Base-by-base conservation (phyloP, 2,329 filamentous ascomycete genomes). In the Proliferodiscus dingleyae region DNA sequence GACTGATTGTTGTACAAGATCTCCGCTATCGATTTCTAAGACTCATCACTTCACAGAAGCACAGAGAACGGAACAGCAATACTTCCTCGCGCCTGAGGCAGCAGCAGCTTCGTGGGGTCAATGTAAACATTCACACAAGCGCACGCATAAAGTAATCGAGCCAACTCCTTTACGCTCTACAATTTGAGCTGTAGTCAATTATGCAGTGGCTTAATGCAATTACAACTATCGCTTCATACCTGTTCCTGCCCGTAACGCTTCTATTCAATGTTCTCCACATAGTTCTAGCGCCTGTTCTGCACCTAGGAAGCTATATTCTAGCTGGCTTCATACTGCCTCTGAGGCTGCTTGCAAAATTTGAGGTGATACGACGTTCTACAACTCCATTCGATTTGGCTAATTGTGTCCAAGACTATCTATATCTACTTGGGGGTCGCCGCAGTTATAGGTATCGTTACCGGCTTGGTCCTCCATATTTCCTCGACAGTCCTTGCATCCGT, bases 361-460 rank as follows among this genome's bases (percentile, higher is more conserved):
- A 64, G 55, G 61, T 60, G 49, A 37, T 29, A 22, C 47, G 8
- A 24, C 26, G 21, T 8, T 21, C 22, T 15, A 7, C 13, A 18
- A 19, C 39, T 43, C 33, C 13, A 34, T 30, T 23, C 10, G 23
- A 11, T 19, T 37, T 15, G 10, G 41, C 50, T 56, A 49, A 54
- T 45, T 42, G 33, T 43, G 22, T 22, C 28, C 13, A 45, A 74
- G 71, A 67, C 66, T 38, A 47, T 71, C 16, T 64, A 65, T 43
- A 56, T 61, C 58, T 83, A 74, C 58, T 71, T 89, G 37, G 81
- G 80, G 39, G 74, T 81, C 19, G 87, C 86, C 6, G 73, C 78
- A 24, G 64, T 86, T 15, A 71, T 88, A 42, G 87, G 87, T n/a
- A 66, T 82, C 42, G 41, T 78, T 9, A 69, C 81, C 22, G 87